phyloP scores from a whole-genome alignment of 2,329 filamentous ascomycete genomes.

The Ascochyta fabae region DNA sequence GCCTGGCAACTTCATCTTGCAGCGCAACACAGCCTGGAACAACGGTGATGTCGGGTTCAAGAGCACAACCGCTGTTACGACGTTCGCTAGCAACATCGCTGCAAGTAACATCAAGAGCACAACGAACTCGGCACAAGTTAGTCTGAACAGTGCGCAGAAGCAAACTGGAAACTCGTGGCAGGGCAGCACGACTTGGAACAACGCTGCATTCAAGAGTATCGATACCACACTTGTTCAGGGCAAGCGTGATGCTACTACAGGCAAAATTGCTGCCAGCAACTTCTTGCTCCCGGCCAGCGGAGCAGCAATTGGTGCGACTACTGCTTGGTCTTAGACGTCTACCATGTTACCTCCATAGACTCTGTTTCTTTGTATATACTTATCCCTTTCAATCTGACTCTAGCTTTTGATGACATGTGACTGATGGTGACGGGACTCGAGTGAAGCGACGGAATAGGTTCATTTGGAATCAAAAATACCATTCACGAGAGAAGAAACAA shows the following conservation, averaged over 20 bases:
- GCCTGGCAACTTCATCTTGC: slow-evolving; percentile 50
- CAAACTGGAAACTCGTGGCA: slow-evolving; percentile 55
- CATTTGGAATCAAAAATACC: no score
- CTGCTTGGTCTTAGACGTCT: slow-evolving; percentile 22
- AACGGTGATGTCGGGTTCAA: slow-evolving; percentile 54
- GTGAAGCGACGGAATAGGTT: no score
- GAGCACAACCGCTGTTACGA: slow-evolving; percentile 44
- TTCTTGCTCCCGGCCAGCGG: slow-evolving; percentile 52
- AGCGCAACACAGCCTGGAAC: slow-evolving; percentile 56
- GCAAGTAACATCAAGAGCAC: slow-evolving; percentile 40
- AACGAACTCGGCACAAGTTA: slow-evolving; percentile 26
- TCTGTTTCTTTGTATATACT: neutral
- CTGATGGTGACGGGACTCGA: no score
- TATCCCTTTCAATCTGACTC: no score
- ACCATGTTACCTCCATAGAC: neutral
- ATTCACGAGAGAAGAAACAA: neutral
- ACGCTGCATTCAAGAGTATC: slow-evolving; percentile 51
- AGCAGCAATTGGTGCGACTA: slow-evolving; percentile 51
- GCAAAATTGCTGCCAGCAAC: slow-evolving; percentile 51
- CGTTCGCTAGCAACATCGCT: slow-evolving; percentile 51
- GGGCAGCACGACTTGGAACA: slow-evolving; percentile 46
- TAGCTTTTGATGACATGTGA: no score
- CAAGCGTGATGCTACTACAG: slow-evolving; percentile 44
- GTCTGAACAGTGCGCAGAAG: slow-evolving; percentile 24
- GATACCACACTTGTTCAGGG: slow-evolving; percentile 47